Evolutionary conservation across 495 filamentous ascomycete genomes (phyloP), one percentile per base, ranked within the genome.

Genomic region (Penicillium flavigenum): DNA sequence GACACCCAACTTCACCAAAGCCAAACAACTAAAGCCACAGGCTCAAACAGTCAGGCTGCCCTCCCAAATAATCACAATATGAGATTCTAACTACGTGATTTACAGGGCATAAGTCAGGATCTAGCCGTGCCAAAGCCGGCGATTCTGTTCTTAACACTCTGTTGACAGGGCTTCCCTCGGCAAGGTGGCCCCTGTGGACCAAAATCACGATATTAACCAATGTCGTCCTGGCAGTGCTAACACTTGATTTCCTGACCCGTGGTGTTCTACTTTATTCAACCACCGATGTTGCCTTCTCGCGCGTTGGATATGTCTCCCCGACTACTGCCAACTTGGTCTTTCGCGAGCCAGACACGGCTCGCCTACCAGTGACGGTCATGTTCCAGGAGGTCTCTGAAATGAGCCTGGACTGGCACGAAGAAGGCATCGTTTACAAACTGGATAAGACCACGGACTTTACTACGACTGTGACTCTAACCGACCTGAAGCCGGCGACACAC

Each of bases 241-340:
- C 86, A 1, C 76, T 85, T 32, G 94, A 98, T 67, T 78, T 91
- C 41, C 78, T 92, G 10, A 88, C 88, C 60, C 81, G 87, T 14
- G 88, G 86, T 5, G 76, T 80, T 10, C 71, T 86, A 41, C 77
- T 87, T 39, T 78, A 96, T 68, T 83, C 85, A 1, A 85, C 73
- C 22, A 68, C 87, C n/a, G 86, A 95, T 59, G 79, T 94, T 11
- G 85, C 90, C 0, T 95, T 98, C 64, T 86, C 86, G 17, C 80
- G 93, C 14, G 75, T 96, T 31, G 94, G 94, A 14, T 91, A 92
- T 69, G 86, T 97, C 24, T 94, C 92, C 2, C 83, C 88, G 3
- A 85, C 78, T 4, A 88, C 84, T 17, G 94, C 94, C 16, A 91
- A 84, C 54, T 70, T 98, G 38, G 75, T 98, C 38, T 79, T 97